Evolutionary conservation across 768 basidiomycete genomes (phyloP).

Genomic region (Rhodosporidiobolus odoratus): DNA sequence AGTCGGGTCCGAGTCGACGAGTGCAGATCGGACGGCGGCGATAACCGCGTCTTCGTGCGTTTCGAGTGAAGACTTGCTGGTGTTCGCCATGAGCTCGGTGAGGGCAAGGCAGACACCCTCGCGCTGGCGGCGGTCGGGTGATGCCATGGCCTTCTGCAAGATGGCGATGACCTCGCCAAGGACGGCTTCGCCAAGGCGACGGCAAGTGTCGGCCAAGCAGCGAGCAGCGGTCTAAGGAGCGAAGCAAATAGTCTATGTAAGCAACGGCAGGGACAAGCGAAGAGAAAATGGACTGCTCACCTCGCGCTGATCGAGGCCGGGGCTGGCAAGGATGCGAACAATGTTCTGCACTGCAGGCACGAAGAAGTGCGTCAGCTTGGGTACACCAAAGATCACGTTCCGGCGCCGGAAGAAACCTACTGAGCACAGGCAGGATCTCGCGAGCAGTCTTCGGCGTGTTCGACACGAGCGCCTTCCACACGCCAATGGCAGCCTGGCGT

Average conservation of each 20-base stretch:
- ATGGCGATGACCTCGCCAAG: constrained; percentile 76
- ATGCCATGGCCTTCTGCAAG: constrained; percentile 58
- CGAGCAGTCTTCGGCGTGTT: constrained; percentile 88
- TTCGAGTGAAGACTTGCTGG: constrained; percentile 75
- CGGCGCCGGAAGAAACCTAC: constrained; percentile 46
- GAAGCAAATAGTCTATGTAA: neutral
- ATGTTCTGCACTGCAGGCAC: constrained; percentile 56
- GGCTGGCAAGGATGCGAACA: constrained; percentile 63
- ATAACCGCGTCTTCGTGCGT: constrained; percentile 76
- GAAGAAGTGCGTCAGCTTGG: neutral
- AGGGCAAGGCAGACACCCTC: constrained; percentile 85
- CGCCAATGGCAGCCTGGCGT: constrained; percentile 82
- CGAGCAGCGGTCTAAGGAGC: constrained; percentile 68
- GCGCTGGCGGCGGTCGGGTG: constrained; percentile 49
- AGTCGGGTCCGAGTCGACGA: constrained; percentile 79
- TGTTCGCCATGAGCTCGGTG: constrained; percentile 82
- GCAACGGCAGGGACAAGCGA: neutral
- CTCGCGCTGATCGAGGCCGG: constrained; percentile 84
- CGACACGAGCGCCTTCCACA: constrained; percentile 96
- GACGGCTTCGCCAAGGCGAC: constrained; percentile 90
- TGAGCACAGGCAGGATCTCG: constrained; percentile 81
- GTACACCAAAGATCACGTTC: neutral
- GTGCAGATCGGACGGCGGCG: constrained; percentile 68
- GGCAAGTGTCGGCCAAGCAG: constrained; percentile 80
- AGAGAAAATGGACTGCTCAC: constrained; percentile 54